A percentile compares a stretch with the other conserved stretches of the same genome.
Evolutionary conservation across 495 filamentous ascomycete genomes (phyloP).

Genomic region (Pyronema omphalodes): DNA sequence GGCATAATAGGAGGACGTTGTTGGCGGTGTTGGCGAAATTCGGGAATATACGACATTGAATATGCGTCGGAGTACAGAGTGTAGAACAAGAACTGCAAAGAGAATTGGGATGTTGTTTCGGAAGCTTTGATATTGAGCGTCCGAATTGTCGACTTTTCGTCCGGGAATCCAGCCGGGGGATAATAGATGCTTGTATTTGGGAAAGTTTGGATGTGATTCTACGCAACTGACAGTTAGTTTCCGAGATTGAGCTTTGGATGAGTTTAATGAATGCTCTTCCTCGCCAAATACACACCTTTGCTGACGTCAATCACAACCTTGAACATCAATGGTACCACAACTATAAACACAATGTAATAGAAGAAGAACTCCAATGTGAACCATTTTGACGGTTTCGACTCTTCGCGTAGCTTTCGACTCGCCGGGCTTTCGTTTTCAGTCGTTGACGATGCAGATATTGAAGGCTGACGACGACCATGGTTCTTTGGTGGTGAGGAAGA

Average conservation of each 20-base stretch:
- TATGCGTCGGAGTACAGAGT: constrained; percentile 54
- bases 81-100: constrained; percentile 45
- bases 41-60: constrained; percentile 36
- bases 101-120: constrained; percentile 75
- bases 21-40: constrained; percentile 16
- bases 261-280: too few species aligned
- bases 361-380: constrained; percentile 66
- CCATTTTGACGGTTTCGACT: constrained; percentile 53
- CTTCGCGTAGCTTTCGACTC: constrained; percentile 27
- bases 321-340: constrained; percentile 73
- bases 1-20: constrained; percentile 13
- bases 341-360: constrained; percentile 55
- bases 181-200: constrained; percentile 50
- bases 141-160: constrained; percentile 81
- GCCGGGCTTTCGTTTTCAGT: constrained; percentile 25
- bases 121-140: constrained; percentile 74
- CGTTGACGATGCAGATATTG: constrained; percentile 17
- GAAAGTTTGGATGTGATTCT: constrained; percentile 71
- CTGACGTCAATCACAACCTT: constrained; percentile 71
- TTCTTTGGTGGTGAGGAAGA: constrained; percentile 43
- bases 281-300: constrained; percentile 38
- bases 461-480: constrained; percentile 10
- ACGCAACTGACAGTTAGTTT: constrained; percentile 7
- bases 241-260: neutral
- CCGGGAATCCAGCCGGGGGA: constrained; percentile 86